Conservation (phyloP, 306 rosid species). For the Vigna mungo region DNA sequence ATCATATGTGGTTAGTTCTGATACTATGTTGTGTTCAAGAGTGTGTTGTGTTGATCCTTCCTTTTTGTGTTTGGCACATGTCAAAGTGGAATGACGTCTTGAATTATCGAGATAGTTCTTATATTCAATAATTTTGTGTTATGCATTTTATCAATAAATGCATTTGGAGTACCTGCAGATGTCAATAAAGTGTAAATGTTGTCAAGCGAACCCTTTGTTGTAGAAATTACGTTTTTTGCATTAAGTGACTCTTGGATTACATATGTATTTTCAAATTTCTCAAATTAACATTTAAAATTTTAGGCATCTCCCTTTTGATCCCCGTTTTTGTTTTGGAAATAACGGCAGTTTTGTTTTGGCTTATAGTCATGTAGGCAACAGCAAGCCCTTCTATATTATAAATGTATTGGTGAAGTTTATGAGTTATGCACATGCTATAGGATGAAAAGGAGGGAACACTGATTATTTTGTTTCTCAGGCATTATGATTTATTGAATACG, state of each 20-base stretch:
- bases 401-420: too few relatives aligned
- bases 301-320: not conserved
- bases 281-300: conserved; percentile 11
- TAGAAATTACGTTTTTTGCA: not conserved
- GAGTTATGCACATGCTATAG: too few relatives aligned
- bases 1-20: conserved; percentile 14
- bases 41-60: conserved; percentile 22
- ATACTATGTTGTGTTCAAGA: conserved; percentile 15
- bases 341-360: not conserved
- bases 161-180: not conserved
- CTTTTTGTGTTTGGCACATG: conserved; percentile 3
- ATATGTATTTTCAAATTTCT: not conserved
- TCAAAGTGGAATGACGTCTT: conserved; percentile 25
- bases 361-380: not conserved
- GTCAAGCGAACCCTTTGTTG: not conserved
- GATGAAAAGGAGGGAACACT: too few relatives aligned
- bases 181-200: not conserved
- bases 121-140: not conserved
- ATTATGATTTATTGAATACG: too few relatives aligned
- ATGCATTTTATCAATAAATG: not conserved
- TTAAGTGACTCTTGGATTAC: conserved; percentile 1
- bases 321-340: not conserved
- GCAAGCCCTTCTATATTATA: not conserved
- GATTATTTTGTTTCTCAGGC: too few relatives aligned
- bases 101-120: conserved; percentile 23